Percentiles rank a stretch among this genome's conserved stretches.
These are phyloP conservation scores for Psidium guajava DNA, from an alignment of 345 rosid genomes.

Conservation along the genomic window DNA sequence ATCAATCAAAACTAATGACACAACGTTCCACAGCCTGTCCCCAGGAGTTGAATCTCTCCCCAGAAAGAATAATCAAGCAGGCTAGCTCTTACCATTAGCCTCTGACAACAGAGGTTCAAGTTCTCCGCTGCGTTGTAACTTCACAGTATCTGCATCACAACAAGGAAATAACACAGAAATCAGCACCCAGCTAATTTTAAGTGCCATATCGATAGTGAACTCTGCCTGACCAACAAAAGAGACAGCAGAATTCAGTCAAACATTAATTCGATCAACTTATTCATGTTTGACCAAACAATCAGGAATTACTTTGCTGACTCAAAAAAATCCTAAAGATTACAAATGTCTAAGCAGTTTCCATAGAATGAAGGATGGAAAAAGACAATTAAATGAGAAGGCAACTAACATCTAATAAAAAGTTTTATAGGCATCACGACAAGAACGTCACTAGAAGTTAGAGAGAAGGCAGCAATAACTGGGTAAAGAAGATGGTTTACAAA, in stretches of 20 bases:
- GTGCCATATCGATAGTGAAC: neutral
- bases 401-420: neutral
- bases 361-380: neutral
- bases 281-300: neutral
- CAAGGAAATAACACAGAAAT: neutral
- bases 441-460: neutral
- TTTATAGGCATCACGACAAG: neutral
- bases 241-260: neutral
- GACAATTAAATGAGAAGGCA: neutral
- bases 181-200: neutral
- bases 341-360: neutral
- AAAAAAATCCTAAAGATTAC: neutral
- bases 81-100: constrained; percentile 28
- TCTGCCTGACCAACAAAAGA: neutral
- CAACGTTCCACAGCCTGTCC: neutral
- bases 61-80: neutral
- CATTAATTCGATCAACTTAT: neutral
- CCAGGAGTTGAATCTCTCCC: neutral
- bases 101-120: constrained; percentile 51
- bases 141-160: constrained; percentile 63
- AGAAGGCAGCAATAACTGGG: neutral
- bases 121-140: constrained; percentile 61
- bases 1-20: neutral
- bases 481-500: neutral
- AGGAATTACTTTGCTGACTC: neutral